A percentile compares a stretch with the other conserved stretches of the same genome.
phyloP scores from a whole-genome alignment of 2,329 filamentous ascomycete species.

The Triangularia setosa region DNA sequence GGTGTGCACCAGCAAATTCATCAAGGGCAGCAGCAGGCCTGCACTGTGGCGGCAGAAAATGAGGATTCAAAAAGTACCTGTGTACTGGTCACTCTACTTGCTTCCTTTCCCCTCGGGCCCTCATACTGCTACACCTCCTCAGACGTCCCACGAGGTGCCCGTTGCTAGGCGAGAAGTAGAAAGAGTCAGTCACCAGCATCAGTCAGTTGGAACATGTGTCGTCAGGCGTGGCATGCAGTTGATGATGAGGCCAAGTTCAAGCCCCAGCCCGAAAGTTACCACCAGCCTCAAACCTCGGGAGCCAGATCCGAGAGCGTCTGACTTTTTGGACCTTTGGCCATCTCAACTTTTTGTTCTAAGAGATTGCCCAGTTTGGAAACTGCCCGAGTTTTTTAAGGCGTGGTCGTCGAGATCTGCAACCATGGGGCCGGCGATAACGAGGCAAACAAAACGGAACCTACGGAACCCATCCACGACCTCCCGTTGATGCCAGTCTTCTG shows the following conservation, averaged over 20 bases:
- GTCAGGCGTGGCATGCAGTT: background rate
- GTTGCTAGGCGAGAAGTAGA: background rate
- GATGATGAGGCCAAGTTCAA: background rate
- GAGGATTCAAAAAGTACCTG: too few relatives aligned
- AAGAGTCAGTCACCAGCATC: background rate
- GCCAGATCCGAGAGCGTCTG: background rate
- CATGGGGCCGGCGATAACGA: background rate
- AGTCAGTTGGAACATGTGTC: background rate
- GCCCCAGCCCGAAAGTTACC: background rate
- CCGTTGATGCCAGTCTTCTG: background rate
- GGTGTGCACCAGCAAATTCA: too few relatives aligned
- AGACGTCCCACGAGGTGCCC: background rate
- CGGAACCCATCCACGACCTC: background rate
- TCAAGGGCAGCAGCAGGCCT: slow-evolving; percentile 3
- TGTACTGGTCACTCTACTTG: too few relatives aligned
- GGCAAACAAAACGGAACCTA: background rate
- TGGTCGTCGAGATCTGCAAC: background rate
- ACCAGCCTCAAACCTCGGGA: background rate
- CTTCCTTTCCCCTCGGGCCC: too few relatives aligned
- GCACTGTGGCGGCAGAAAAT: too few relatives aligned
- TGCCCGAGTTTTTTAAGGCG: background rate
- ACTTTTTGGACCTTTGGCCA: background rate
- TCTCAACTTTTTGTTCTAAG: slow-evolving; percentile 5
- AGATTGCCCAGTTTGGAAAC: slow-evolving; percentile 5
- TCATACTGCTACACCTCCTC: too few relatives aligned